phyloP scores from a whole-genome alignment of 805 yeast species.

The Wickerhamomyces tratensis region DNA sequence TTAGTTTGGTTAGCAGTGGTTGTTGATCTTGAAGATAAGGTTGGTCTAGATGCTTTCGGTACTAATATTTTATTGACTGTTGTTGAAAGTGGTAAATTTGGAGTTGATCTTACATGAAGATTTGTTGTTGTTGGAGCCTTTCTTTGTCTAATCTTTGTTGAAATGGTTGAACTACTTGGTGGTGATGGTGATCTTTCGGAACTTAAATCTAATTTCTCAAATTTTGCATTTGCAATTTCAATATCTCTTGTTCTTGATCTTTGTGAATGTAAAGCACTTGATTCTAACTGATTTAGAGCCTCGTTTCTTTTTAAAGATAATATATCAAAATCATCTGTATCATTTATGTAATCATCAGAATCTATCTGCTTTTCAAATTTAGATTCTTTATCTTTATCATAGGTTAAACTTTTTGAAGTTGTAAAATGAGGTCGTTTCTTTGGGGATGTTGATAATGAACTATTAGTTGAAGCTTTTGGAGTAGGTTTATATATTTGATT shows the following conservation, averaged over 20 bases:
- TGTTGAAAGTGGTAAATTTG: background rate
- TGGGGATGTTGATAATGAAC: conserved; percentile 2
- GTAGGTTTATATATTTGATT: conserved; percentile 4
- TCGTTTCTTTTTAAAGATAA: conserved; percentile 13
- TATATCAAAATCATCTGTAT: conserved; percentile 6
- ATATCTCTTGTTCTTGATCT: conserved; percentile 7
- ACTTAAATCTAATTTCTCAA: conserved; percentile 1
- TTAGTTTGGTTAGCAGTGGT: background rate
- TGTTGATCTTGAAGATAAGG: background rate
- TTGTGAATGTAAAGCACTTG: conserved; percentile 12
- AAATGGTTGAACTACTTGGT: background rate
- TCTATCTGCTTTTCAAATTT: background rate
- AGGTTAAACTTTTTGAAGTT: background rate
- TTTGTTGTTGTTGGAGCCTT: background rate
- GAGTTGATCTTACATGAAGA: background rate
- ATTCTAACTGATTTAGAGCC: conserved; percentile 16
- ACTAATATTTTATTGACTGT: background rate
- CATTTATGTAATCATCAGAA: background rate
- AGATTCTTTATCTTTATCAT: conserved; percentile 2
- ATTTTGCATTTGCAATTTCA: background rate
- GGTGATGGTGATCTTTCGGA: background rate
- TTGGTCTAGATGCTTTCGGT: background rate
- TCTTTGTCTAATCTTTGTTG: background rate
- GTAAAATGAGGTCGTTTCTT: background rate
- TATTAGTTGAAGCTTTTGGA: conserved; percentile 13